Evolutionary conservation across 805 yeast species (phyloP).

Genomic region (Yamadazyma insecticola): DNA sequence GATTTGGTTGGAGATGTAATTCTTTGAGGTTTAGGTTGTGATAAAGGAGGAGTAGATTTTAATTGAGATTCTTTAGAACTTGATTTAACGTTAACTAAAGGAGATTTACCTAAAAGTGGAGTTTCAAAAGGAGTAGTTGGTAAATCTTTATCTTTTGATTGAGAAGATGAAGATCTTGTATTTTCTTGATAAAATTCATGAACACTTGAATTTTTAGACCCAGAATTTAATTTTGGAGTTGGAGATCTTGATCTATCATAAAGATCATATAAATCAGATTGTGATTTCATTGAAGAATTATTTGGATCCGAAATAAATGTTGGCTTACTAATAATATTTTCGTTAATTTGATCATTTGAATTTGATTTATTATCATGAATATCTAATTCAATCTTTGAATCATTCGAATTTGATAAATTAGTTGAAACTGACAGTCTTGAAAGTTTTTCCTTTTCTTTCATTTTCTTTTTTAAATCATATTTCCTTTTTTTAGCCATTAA

Average conservation of each 20-base stretch:
- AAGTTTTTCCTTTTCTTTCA: constrained; percentile 22
- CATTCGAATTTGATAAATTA: too few species aligned
- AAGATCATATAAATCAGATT: constrained; percentile 11
- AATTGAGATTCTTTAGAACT: too few species aligned
- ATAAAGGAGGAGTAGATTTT: neutral
- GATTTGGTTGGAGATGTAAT: constrained; percentile 3
- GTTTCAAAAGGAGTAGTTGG: constrained; percentile 9
- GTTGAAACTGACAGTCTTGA: too few species aligned
- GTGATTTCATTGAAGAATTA: constrained; percentile 1
- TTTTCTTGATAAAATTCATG: constrained; percentile 4
- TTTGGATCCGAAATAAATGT: neutral
- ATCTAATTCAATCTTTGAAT: neutral
- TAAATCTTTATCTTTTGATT: constrained; percentile 10
- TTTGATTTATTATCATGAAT: neutral
- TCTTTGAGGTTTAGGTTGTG: constrained; percentile 1
- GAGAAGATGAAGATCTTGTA: constrained; percentile 9
- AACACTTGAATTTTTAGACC: constrained; percentile 4
- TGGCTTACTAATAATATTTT: neutral
- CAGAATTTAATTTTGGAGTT: constrained; percentile 9
- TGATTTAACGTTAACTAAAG: too few species aligned
- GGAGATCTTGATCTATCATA: constrained; percentile 10
- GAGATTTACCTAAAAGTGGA: too few species aligned
- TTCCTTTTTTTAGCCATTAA: constrained; percentile 70
- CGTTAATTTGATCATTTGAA: neutral
- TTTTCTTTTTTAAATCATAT: constrained; percentile 46